Evolutionary conservation across 1,284 basidiomycete genomes (phyloP), one percentile per base, ranked within the genome.

Genomic region (Cystobasidiaceae sp.): DNA sequence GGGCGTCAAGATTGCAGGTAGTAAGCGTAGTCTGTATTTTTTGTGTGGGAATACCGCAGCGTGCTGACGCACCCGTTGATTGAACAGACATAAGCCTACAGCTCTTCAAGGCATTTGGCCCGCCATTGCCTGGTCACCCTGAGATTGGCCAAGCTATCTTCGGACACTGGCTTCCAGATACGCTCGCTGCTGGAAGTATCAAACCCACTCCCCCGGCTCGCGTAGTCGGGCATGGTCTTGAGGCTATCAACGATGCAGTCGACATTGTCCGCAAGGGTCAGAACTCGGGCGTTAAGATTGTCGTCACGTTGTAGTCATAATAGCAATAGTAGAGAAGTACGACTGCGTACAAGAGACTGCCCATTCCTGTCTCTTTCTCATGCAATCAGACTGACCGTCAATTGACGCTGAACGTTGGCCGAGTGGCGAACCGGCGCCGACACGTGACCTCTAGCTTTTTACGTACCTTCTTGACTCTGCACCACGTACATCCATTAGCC

Each of bases 261-360:
- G 66, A 70, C 9, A 32, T 44, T 32, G 48, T 65, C 34, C 43
- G 60, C 34, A 59, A 59, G 63, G 70, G 70, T 1, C 8, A 8
- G 7, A 69, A 70, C 23, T 67, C 64, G 19, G 67, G 59, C 19
- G 43, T 52, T 33, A 71, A 70, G 52, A 51, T 71, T 3, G 66
- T 71, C 15, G 57, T 69, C 1, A 62, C 33, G 7, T 25, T 55
- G 11, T 41, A 51, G 34, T 28, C n/a, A n/a, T n/a, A n/a, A n/a
- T n/a, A n/a, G n/a, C n/a, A n/a, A n/a, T n/a, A n/a, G n/a, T n/a
- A n/a, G n/a, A n/a, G n/a, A n/a, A n/a, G n/a, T n/a, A n/a, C n/a
- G n/a, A n/a, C n/a, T n/a, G n/a, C n/a, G n/a, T n/a, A n/a, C n/a
- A n/a, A n/a, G n/a, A n/a, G n/a, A n/a, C n/a, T n/a, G n/a, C n/a